Conservation (phyloP, 768 basidiomycete genomes). For the Tulasnella sp. region DNA sequence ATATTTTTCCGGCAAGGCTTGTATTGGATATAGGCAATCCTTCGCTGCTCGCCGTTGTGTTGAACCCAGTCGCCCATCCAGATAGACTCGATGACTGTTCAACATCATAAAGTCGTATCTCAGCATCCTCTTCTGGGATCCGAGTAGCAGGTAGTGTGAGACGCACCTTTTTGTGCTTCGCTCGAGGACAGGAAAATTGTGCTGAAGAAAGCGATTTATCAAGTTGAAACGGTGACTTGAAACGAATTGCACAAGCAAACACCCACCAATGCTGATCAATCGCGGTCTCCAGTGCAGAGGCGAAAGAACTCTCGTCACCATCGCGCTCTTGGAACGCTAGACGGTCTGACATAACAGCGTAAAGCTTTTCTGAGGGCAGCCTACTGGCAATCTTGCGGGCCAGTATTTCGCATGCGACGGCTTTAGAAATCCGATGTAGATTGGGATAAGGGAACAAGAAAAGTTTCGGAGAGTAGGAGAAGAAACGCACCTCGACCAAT, state of each 20-base stretch:
- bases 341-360: constrained; percentile 64
- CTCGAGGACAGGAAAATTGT: constrained; percentile 74
- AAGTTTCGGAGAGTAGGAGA: too few species aligned
- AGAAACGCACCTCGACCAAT: constrained; percentile 52
- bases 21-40: constrained; percentile 72
- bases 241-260: background rate
- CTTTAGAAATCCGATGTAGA: constrained; percentile 29
- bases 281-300: constrained; percentile 78
- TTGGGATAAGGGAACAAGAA: background rate
- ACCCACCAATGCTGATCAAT: constrained; percentile 79
- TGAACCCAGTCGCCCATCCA: constrained; percentile 82
- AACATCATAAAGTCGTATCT: background rate
- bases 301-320: constrained; percentile 61
- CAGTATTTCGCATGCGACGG: constrained; percentile 72
- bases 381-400: constrained; percentile 71
- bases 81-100: constrained; percentile 60
- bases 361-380: constrained; percentile 48
- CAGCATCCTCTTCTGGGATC: background rate
- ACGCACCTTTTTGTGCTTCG: constrained; percentile 70
- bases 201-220: constrained; percentile 30
- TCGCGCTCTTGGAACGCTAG: constrained; percentile 61
- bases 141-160: background rate
- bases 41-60: constrained; percentile 56
- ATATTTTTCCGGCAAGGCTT: constrained; percentile 43
- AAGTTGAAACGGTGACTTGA: background rate